Base-by-base conservation (phyloP, 2,329 filamentous ascomycete species). In the Piedraia hortae region DNA sequence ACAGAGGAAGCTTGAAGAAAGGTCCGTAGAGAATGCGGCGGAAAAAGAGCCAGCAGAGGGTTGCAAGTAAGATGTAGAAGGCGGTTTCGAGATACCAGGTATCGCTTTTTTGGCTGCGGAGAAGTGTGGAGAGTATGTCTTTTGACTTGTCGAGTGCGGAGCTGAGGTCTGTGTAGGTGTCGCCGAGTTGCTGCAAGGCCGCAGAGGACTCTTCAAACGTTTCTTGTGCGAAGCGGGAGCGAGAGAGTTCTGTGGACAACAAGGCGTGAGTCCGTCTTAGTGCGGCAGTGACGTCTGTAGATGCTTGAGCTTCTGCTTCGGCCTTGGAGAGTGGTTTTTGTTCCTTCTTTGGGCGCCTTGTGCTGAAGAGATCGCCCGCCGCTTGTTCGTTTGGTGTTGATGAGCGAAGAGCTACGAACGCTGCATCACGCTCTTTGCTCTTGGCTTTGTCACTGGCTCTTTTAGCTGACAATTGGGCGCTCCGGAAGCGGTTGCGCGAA, bases 41-140 rank as follows among this genome's bases (percentile, higher is more conserved):
- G 38, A 88, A 91, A 4, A 90, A 41, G 5, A 97, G 56, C 85
- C 85, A 97, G 14, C 53, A 55, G 18, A 80, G 64, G 1, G 78
- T 91, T 4, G 50, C 60, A 11, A 71, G 38, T 9, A 93, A 58
- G 34, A 91, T 56, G 41, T 80, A 88, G 32, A 93, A 66, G 2
- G 80, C 65, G 16, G 74, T 88, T 46, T 85, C 72, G 15, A 97
- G 59, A 42, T 97, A 97, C 85, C 85, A 97, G 2, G 80, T 91
- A 42, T 97, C 85, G 32, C 71, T 85, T 55, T 97, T 97, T 41
- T 88, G 77, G 31, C 74, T 85, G 28, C 64, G 63, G 20, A 93
- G 50, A 20, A 97, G 53, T 10, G 74, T 75, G 4, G 64, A 63
- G 5, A 91, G 60, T 10, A 97, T 53, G 24, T 66, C 67, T 31